Evolutionary conservation across 768 basidiomycete genomes (phyloP), one percentile per base, ranked within the genome.

Genomic region (Hirschioporus abietinus): DNA sequence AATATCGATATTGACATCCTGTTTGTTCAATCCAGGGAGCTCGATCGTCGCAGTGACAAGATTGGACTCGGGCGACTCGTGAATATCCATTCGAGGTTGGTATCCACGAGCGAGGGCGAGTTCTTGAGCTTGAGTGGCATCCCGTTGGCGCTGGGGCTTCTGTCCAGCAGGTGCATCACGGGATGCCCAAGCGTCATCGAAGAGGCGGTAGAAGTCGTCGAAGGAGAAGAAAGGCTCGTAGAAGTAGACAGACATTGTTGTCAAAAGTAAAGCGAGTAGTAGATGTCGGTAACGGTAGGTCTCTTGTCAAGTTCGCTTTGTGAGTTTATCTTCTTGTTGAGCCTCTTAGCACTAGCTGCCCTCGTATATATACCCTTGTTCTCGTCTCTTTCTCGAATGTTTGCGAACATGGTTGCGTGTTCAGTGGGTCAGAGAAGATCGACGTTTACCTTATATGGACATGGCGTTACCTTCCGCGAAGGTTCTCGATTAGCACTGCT

Each of bases 1-100:
- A 18, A 66, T 57, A 35, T 66, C 63, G 35, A 66, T 66, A 20
- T 66, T 27, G 18, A 66, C 66, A 25, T 80, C 76, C 58, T 83
- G 79, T 64, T 83, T 82, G 64, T 78, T 81, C 64, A 86, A 71
- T 8, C 86, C 85, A 5, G 86, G 86, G 1, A 85, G 73, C 70
- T 87, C 87, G 66, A 87, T 83, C 7, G 80, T 80, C 10, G 83
- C 84, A 1, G 81, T 83, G 30, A 86, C 80, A n/a, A 70, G 66
- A 68, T 81, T 80, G 20, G 71, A 70, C 0, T 78, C 77, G 18
- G 76, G 68, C 64, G 80, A 76, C 71, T 85, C 83, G 64, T 81
- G 76, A 1, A 87, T 65, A 68, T 87, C 80, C 78, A 86, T 70
- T 58, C 79, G 82, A 63, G 10, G 42, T 52, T 52, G 42, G 42